Evolutionary conservation across 1,284 basidiomycete species (phyloP).

Genomic region (Cryptococcus hybrid): DNA sequence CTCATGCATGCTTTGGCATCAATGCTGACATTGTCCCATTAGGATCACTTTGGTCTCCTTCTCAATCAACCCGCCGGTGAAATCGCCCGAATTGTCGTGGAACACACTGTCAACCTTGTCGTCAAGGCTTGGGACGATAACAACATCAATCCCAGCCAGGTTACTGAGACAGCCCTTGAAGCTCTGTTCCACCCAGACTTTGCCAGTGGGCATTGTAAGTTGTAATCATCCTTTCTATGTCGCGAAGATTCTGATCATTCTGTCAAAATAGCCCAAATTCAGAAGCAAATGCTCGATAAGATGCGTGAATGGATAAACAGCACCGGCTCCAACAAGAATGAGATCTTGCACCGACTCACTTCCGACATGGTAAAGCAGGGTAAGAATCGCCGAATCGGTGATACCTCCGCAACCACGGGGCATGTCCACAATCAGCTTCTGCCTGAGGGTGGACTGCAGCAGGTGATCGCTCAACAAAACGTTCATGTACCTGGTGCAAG

Average conservation of each 20-base stretch:
- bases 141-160: slow-evolving; percentile 59
- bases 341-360: slow-evolving; percentile 61
- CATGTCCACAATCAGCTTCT: slow-evolving; percentile 45
- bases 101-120: slow-evolving; percentile 55
- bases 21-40: background rate
- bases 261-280: slow-evolving; percentile 63
- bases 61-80: slow-evolving; percentile 66
- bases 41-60: slow-evolving; percentile 43
- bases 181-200: slow-evolving; percentile 89
- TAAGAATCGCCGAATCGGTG: slow-evolving; percentile 63
- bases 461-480: slow-evolving; percentile 45
- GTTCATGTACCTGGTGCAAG: slow-evolving; percentile 48
- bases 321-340: slow-evolving; percentile 57
- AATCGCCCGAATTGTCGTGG: slow-evolving; percentile 66
- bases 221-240: background rate
- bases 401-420: slow-evolving; percentile 31
- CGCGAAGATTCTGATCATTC: background rate
- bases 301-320: slow-evolving; percentile 57
- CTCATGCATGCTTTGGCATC: too few species aligned
- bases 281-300: slow-evolving; percentile 67
- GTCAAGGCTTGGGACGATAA: slow-evolving; percentile 81
- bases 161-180: slow-evolving; percentile 68
- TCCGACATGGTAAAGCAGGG: slow-evolving; percentile 69
- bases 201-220: slow-evolving; percentile 56
- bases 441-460: slow-evolving; percentile 47